Base-by-base conservation (phyloP, 78 protist genomes). In the Paratrimastix pyriformis region DNA sequence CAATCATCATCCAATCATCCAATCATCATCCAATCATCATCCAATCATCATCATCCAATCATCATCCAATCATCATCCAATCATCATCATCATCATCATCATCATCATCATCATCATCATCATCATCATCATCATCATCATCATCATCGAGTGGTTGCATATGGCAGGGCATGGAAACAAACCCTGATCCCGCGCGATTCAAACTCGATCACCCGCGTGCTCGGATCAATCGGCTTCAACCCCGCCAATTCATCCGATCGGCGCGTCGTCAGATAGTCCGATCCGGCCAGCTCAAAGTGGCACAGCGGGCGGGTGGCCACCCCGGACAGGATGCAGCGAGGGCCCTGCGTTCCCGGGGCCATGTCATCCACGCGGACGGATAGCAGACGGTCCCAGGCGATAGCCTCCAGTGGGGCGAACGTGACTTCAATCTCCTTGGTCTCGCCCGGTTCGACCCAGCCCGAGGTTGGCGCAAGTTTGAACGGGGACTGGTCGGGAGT, bases 241-340 rank as follows among this genome's bases (percentile, higher is more conserved):
- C 70, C 75, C 9, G 38, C 39, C 57, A 81, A 42, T 26, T 83
- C 88, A 15, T 83, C 84, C 15, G 78, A 1, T 4, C 77, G 30
- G 18, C 89, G 69, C 0, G 72, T 60, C 29, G 26, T 8, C 26
- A 85, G 45, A 72, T 85, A 84, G 73, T 84, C 86, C 7, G 77
- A 59, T 50, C 42, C 75, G 11, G 33, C 64, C 13, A 85, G 39
- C 58, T 88, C 92, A 39, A 88, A 65, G 84, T 88, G 92, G 13
- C 84, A 88, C 66, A 55, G 54, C 33, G 86, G 87, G 0, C 85
- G 75, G 5, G 13, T 0, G 29, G 74, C 68, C 15, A 13, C 21
- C 21, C 68, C 68, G 13, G 15, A 29, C 26, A 62, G 42, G 24
- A 62, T 21, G 24, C 15, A 11, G 21, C 11, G 39, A 29, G 68